Base-by-base conservation (phyloP, 768 basidiomycete species). In the Coprinopsis strossmayeri region DNA sequence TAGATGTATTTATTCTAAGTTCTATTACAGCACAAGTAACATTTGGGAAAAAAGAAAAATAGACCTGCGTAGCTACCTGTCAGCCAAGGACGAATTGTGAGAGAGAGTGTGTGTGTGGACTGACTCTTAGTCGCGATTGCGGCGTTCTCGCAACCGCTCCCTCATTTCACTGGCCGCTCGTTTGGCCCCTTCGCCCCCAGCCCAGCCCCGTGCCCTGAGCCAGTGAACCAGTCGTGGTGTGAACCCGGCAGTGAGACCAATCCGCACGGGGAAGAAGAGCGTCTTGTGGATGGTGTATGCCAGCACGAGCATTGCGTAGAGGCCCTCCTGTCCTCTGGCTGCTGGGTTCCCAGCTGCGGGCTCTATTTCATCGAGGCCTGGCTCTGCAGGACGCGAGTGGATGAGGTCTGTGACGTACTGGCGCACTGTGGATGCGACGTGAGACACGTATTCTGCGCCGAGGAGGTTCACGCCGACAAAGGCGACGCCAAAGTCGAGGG, bases 221-320 rank as follows among this genome's bases (percentile, higher is more conserved):
- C 90, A 95, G 17, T 76, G 74, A 3, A 96, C 93, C n/a, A 97
- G 64, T 54, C 75, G 76, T 0, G 93, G 93, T 0, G 93, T 95
- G 45, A 89, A 68, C 1, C 82, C 83, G 1, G 89, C 91, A 0
- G 95, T 97, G 53, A 94, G 66, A 0, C 92, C 96, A 0, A 96
- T 79, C 34, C 96, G 73, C 20, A 99, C 65, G 7, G 96, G 96
- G 18, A 98, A 62, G 61, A 97, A 88, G 1, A 91, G 60, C 0
- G 91, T 95, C 70, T 99, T 99, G 78, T 99, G 96, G 45, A 99
- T 80, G 17, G 88, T 86, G 66, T 94, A 99, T 2, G 96, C 95
- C 57, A 98, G 71, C 0, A 91, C 79, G 23, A 96, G 66, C 82
- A 96, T 94, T 23, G 95, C 92, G 65, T 91, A 94, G 15, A 96